phyloP scores from a whole-genome alignment of 129 eudicot species.

The Flaveria sonorensis region DNA sequence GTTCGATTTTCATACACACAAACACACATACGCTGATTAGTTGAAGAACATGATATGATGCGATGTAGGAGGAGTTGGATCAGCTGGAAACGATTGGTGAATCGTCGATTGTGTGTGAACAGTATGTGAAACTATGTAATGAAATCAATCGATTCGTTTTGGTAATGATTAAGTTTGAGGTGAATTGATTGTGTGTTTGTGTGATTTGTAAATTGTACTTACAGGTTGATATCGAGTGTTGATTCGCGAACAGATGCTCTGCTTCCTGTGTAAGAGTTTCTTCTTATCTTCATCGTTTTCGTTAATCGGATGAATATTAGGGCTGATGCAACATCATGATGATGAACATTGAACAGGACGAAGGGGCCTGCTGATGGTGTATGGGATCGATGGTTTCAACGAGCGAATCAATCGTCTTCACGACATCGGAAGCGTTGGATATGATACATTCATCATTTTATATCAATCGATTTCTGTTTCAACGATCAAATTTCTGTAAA shows the following conservation, averaged over 20 bases:
- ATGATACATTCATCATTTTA: conserved; percentile 17
- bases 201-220: conserved; percentile 2
- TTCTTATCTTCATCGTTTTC: conserved; percentile 22
- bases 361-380: conserved; percentile 60
- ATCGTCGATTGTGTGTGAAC: conserved; percentile 68
- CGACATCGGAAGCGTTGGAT: conserved; percentile 68
- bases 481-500: conserved; percentile 17
- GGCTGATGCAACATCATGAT: not conserved
- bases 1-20: too few relatives aligned
- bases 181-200: not conserved
- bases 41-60: not conserved
- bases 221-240: conserved; percentile 64
- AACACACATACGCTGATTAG: not conserved
- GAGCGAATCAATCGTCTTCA: conserved; percentile 51
- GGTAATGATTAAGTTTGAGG: not conserved
- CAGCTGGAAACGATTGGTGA: conserved; percentile 67
- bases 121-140: conserved; percentile 40
- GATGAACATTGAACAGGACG: conserved; percentile 45
- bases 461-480: not conserved
- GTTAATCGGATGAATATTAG: not conserved
- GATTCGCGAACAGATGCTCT: conserved; percentile 76
- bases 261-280: conserved; percentile 67
- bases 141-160: not conserved
- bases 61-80: conserved; percentile 64
- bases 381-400: conserved; percentile 93